phyloP scores from a whole-genome alignment of 2,329 filamentous ascomycete species.

The Sclerotinia glacialis region DNA sequence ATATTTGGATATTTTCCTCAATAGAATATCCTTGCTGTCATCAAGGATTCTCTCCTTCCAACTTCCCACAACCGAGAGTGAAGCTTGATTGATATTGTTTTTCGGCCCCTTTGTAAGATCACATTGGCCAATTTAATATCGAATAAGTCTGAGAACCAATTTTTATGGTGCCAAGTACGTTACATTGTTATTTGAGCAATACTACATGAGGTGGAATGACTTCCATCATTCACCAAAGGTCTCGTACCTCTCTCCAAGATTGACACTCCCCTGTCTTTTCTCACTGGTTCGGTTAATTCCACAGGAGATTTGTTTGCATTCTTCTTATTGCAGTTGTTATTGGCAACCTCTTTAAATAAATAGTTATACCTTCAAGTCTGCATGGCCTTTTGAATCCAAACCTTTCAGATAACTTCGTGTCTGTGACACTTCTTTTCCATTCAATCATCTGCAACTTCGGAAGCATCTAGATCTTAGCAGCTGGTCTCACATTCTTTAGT shows the following conservation, averaged over 20 bases:
- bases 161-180: background rate
- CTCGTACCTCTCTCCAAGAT: background rate
- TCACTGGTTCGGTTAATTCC: slow-evolving; percentile 9
- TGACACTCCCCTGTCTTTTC: background rate
- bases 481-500: background rate
- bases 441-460: background rate
- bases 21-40: background rate
- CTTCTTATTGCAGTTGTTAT: background rate
- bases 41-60: background rate
- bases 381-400: background rate
- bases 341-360: background rate
- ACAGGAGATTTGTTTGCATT: background rate
- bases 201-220: slow-evolving; percentile 14
- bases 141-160: background rate
- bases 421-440: slow-evolving; percentile 2
- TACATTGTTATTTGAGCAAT: background rate
- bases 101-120: slow-evolving; percentile 6
- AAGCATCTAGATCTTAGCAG: background rate
- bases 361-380: background rate
- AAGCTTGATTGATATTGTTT: background rate
- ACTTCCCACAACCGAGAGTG: background rate
- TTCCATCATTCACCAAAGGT: slow-evolving; percentile 9
- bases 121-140: slow-evolving; percentile 2
- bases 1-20: background rate
- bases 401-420: background rate